Conservation (phyloP, 257 asterid genomes). For the Solanum pinnatisectum region DNA sequence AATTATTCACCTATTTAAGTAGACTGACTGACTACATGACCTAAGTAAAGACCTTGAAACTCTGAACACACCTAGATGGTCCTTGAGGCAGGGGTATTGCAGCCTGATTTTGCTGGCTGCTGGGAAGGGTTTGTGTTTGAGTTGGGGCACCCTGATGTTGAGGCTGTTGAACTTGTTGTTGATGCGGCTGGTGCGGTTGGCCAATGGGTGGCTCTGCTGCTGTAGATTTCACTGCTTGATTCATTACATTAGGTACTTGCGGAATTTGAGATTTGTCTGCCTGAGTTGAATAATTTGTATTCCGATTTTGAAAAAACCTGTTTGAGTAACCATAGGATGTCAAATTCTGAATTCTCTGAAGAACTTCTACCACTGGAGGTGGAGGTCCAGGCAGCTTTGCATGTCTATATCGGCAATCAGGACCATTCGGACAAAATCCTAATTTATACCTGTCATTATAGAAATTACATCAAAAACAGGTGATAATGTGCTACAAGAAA, state of each 20-base stretch:
- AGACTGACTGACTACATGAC: conserved; percentile 42
- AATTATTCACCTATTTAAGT: conserved; percentile 37
- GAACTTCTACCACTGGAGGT: conserved; percentile 88
- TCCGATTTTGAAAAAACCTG: conserved; percentile 65
- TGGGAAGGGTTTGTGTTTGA: conserved; percentile 46
- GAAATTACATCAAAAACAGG: background rate
- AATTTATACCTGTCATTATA: conserved; percentile 66
- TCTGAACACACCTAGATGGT: conserved; percentile 92
- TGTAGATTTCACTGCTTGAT: conserved; percentile 32
- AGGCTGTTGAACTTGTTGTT: conserved; percentile 42
- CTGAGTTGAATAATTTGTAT: conserved; percentile 43
- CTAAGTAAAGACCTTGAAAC: conserved; percentile 75
- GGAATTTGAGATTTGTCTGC: conserved; percentile 50
- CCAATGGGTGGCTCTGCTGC: conserved; percentile 33
- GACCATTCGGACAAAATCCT: conserved; percentile 98
- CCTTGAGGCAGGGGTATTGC: conserved; percentile 92
- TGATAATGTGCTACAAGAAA: background rate
- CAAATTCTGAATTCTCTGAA: conserved; percentile 85
- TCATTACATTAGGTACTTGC: conserved; percentile 41
- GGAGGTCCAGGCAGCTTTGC: conserved; percentile 97
- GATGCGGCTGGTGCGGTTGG: conserved; percentile 27
- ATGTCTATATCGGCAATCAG: conserved; percentile 95
- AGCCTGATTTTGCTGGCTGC: conserved; percentile 59
- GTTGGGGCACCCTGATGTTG: conserved; percentile 28
- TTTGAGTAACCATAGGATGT: conserved; percentile 56